Evolutionary conservation across 805 yeast species (phyloP).

Genomic region (Yamadazyma takamatsuzukensis): DNA sequence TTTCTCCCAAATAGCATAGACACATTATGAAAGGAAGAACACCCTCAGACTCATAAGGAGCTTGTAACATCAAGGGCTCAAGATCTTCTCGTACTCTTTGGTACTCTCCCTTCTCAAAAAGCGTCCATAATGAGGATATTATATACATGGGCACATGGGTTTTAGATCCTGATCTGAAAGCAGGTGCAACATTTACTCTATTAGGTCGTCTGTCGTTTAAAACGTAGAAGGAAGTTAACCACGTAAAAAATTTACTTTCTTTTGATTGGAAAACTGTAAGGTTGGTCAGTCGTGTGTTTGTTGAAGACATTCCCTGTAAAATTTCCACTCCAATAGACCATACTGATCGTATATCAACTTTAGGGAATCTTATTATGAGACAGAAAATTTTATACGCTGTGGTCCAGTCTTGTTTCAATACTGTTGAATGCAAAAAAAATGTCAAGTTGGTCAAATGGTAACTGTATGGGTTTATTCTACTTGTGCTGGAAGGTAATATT

Average conservation of each 20-base stretch:
- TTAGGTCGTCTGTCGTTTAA: constrained; percentile 9
- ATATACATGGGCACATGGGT: constrained; percentile 40
- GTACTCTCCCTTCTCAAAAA: constrained; percentile 33
- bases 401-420: constrained; percentile 51
- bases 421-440: constrained; percentile 45
- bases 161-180: constrained; percentile 37
- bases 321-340: constrained; percentile 68
- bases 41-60: constrained; percentile 43
- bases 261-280: constrained; percentile 3
- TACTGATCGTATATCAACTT: constrained; percentile 49
- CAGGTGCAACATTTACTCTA: constrained; percentile 24
- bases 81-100: constrained; percentile 29
- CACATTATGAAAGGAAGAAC: constrained; percentile 34
- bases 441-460: constrained; percentile 34
- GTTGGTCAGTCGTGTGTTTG: constrained; percentile 3
- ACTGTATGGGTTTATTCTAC: constrained; percentile 6
- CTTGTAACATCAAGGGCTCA: constrained; percentile 35
- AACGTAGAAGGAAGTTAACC: constrained; percentile 30
- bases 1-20: constrained; percentile 25
- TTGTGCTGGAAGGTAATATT: constrained; percentile 16
- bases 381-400: constrained; percentile 52
- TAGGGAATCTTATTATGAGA: constrained; percentile 44
- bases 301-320: constrained; percentile 20
- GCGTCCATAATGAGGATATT: constrained; percentile 40
- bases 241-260: constrained; percentile 30